phyloP scores from a whole-genome alignment of 2,329 filamentous ascomycete species.

The Ascochyta rabiei region DNA sequence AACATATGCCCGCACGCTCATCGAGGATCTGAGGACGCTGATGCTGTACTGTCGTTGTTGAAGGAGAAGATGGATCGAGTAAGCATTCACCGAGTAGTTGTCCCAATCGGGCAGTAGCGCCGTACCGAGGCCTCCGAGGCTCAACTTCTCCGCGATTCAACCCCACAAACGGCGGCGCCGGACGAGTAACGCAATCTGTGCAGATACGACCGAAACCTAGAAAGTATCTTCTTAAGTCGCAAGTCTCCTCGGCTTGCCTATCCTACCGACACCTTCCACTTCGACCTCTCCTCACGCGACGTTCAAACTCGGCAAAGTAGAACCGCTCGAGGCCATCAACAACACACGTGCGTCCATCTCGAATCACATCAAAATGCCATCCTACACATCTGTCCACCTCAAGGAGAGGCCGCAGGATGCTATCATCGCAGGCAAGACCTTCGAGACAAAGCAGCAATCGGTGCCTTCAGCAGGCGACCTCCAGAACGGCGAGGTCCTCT shows the following conservation, averaged over 20 bases:
- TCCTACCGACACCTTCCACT: background rate
- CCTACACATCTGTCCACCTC: constrained; percentile 60
- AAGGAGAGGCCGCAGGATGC: constrained; percentile 66
- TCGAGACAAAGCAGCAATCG: constrained; percentile 59
- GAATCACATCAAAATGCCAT: constrained; percentile 38
- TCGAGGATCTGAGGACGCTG: too few species aligned
- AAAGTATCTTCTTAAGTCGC: constrained; percentile 3
- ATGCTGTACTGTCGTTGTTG: too few species aligned
- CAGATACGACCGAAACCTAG: constrained; percentile 7
- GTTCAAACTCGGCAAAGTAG: background rate
- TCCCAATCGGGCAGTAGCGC: constrained; percentile 10
- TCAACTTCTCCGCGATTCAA: constrained; percentile 28
- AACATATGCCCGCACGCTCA: too few species aligned
- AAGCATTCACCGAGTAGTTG: background rate
- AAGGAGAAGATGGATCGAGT: too few species aligned
- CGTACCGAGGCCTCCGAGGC: constrained; percentile 15
- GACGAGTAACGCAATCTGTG: constrained; percentile 25
- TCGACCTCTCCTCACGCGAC: background rate
- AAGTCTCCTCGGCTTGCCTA: background rate
- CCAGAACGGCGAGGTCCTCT: constrained; percentile 69
- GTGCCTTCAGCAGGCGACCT: constrained; percentile 56
- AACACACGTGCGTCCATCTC: background rate
- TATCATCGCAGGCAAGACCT: constrained; percentile 71
- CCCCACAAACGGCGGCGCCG: constrained; percentile 19
- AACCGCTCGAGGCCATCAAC: background rate